A percentile compares a stretch with the other conserved stretches of the same genome.
Conservation (phyloP, 2,329 filamentous ascomycete species). For the Allantophomopsis cytisporea region DNA sequence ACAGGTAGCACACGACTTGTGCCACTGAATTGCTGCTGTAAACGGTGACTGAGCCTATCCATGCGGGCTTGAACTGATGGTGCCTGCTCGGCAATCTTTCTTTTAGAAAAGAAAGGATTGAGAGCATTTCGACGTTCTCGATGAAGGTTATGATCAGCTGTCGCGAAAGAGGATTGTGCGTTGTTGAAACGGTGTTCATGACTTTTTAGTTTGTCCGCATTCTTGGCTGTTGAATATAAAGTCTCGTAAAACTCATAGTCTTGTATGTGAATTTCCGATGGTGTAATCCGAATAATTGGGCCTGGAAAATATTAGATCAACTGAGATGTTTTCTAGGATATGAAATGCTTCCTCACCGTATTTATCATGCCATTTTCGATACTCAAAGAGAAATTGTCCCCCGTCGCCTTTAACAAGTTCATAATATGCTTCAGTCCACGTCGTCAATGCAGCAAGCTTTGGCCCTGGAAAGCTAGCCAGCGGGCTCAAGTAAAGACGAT, state of each 20-base stretch:
- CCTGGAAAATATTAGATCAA: neutral
- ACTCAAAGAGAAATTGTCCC: too few species aligned
- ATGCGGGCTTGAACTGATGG: slow-evolving; percentile 7
- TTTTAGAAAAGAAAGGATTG: slow-evolving; percentile 10
- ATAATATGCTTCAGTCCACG: neutral
- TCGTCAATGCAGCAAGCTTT: neutral
- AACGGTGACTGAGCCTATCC: too few species aligned
- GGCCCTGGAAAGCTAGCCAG: neutral
- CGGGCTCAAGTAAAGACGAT: neutral
- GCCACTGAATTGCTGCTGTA: too few species aligned
- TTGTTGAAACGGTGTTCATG: too few species aligned
- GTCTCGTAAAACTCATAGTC: neutral
- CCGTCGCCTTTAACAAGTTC: neutral
- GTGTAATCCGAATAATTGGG: slow-evolving; percentile 1
- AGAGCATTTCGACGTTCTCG: slow-evolving; percentile 6
- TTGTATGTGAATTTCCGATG: neutral
- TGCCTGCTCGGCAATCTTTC: slow-evolving; percentile 4
- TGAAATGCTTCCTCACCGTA: too few species aligned
- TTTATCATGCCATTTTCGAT: too few species aligned
- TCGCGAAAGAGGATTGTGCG: slow-evolving; percentile 3
- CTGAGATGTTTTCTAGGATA: too few species aligned
- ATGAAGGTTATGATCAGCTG: slow-evolving; percentile 8
- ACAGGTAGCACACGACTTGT: too few species aligned
- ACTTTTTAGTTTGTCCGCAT: neutral
- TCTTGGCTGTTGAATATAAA: neutral